Conservation (phyloP, 2,329 filamentous ascomycete species). For the Talaromyces pinophilus region DNA sequence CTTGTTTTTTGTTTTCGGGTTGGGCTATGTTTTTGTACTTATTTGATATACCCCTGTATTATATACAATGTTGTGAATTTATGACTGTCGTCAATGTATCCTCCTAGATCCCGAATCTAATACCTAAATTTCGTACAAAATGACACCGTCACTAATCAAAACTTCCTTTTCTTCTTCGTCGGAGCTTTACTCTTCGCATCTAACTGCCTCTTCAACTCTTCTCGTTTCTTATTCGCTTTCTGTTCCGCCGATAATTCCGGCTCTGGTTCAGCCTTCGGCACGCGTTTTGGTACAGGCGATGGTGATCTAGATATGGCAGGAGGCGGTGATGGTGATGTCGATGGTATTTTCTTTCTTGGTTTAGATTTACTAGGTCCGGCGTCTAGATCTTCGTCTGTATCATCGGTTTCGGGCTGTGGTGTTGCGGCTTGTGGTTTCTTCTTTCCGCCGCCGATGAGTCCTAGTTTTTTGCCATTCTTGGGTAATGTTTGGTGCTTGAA, state of each 20-base stretch:
- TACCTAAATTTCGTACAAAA: background rate
- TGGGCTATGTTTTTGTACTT: constrained; percentile 17
- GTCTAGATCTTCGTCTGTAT: constrained; percentile 23
- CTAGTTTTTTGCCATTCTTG: constrained; percentile 29
- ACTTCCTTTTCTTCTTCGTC: constrained; percentile 60
- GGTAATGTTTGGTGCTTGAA: constrained; percentile 14
- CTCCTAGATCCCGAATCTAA: background rate
- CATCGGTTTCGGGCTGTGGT: constrained; percentile 8
- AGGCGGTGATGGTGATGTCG: constrained; percentile 24
- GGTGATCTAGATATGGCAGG: constrained; percentile 25
- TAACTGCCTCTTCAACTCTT: constrained; percentile 58
- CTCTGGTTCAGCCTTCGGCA: constrained; percentile 20
- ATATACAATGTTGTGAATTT: constrained; percentile 18
- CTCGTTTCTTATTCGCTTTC: constrained; percentile 56
- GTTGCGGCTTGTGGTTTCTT: constrained; percentile 27
- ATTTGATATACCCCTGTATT: constrained; percentile 24
- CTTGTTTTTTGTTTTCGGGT: background rate
- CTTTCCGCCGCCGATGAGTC: constrained; percentile 33
- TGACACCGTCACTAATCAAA: constrained; percentile 40
- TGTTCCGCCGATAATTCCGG: constrained; percentile 51
- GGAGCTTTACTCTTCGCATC: constrained; percentile 53
- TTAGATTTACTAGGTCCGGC: constrained; percentile 18
- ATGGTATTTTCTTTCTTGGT: constrained; percentile 25
- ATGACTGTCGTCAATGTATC: background rate
- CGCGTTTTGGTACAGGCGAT: constrained; percentile 24